These are phyloP conservation scores for Mortierella sp. DNA, from an alignment of 371 early-diverging fungal genomes.

Conservation along the genomic window DNA sequence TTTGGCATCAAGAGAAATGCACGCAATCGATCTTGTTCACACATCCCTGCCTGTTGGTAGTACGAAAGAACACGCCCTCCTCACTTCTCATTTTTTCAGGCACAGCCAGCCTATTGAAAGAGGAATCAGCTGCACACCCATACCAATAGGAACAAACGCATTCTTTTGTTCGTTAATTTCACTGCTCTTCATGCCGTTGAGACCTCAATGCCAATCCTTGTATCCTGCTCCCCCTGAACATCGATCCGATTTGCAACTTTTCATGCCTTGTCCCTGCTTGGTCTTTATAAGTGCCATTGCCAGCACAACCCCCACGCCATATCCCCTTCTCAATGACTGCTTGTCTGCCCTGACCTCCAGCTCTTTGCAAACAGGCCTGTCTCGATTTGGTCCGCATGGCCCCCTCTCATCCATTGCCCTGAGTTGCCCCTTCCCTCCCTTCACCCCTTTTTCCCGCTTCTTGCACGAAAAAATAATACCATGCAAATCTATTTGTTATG, in stretches of 20 bases:
- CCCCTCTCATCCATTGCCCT: neutral
- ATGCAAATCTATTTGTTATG: neutral
- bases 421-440: neutral
- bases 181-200: neutral
- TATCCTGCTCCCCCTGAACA: neutral
- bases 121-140: neutral
- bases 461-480: neutral
- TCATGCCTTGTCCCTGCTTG: no score
- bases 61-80: constrained; percentile 11
- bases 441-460: neutral
- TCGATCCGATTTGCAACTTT: no score
- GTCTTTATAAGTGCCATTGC: no score
- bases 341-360: neutral
- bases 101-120: neutral
- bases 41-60: neutral
- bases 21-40: neutral
- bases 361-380: neutral
- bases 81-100: neutral
- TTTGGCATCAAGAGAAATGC: neutral
- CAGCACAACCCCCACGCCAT: neutral
- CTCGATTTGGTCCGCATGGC: neutral
- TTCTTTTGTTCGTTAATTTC: neutral
- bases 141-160: neutral
- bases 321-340: neutral
- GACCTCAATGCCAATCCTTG: neutral